A percentile compares a stretch with the other conserved stretches of the same genome.
phyloP scores from a whole-genome alignment of 768 basidiomycete species.

The Kwoniella dejecticola region DNA sequence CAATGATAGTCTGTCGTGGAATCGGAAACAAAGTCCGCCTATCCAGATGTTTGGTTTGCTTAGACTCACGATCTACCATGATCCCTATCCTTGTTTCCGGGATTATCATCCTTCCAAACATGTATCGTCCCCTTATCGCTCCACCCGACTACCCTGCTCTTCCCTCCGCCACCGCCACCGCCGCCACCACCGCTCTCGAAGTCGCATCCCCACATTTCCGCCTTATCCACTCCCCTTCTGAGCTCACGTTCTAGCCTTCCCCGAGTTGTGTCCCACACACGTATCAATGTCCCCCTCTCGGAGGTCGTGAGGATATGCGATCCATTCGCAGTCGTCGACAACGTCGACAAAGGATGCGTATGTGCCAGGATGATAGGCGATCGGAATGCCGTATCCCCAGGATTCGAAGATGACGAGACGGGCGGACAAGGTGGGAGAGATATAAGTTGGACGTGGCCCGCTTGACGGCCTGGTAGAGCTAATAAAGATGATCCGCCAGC shows the following conservation, averaged over 20 bases:
- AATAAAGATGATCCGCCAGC: slow-evolving; percentile 46
- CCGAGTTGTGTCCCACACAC: slow-evolving; percentile 52
- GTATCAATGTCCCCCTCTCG: slow-evolving; percentile 51
- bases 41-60: too few species aligned
- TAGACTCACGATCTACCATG: slow-evolving; percentile 10
- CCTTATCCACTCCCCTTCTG: slow-evolving; percentile 52
- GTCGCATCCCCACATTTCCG: slow-evolving; percentile 52
- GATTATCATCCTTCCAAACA: slow-evolving; percentile 45
- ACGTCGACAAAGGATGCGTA: slow-evolving; percentile 46
- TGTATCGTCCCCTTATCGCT: slow-evolving; percentile 57
- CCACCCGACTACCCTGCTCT: slow-evolving; percentile 51
- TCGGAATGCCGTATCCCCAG: slow-evolving; percentile 36
- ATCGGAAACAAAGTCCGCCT: too few species aligned
- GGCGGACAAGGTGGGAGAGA: slow-evolving; percentile 45
- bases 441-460: slow-evolving; percentile 56
- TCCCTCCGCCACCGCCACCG: slow-evolving; percentile 1
- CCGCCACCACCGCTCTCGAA: slow-evolving; percentile 36
- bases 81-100: not conserved
- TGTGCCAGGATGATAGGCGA: slow-evolving; percentile 56
- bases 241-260: slow-evolving; percentile 51
- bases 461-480: slow-evolving; percentile 55
- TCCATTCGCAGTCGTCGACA: slow-evolving; percentile 46
- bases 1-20: too few species aligned
- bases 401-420: not conserved
- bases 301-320: slow-evolving; percentile 51